phyloP scores from a whole-genome alignment of 2,329 filamentous ascomycete genomes.

The Fusarium mangiferae region DNA sequence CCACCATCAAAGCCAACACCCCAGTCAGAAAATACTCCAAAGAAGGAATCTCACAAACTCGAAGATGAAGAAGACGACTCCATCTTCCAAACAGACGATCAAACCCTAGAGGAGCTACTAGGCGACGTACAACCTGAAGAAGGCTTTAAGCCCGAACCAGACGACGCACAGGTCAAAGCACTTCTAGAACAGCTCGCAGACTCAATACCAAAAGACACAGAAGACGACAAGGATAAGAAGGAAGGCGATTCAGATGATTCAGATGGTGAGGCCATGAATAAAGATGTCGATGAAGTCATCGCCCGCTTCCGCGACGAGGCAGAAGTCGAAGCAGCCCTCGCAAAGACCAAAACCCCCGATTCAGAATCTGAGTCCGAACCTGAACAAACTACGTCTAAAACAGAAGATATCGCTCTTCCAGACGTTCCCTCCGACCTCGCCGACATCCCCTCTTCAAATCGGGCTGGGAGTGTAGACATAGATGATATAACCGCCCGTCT shows the following conservation, averaged over 20 bases:
- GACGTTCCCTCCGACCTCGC: conserved; percentile 57
- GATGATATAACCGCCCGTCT: conserved; percentile 63
- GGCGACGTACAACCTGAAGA: conserved; percentile 54
- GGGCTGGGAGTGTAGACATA: conserved; percentile 44
- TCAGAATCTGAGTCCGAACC: conserved; percentile 19
- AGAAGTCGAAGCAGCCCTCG: conserved; percentile 47
- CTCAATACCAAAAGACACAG: conserved; percentile 46
- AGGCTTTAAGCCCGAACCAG: conserved; percentile 32
- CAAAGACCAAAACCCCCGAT: conserved; percentile 15
- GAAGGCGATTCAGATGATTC: conserved; percentile 54
- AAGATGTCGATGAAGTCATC: conserved; percentile 57
- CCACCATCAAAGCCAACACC: not conserved
- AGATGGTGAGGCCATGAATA: conserved; percentile 61
- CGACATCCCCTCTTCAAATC: conserved; percentile 47
- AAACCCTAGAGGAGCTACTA: conserved; percentile 63
- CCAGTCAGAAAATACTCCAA: not conserved
- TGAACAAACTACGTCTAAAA: conserved; percentile 1
- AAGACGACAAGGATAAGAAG: not conserved
- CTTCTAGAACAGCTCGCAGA: conserved; percentile 52
- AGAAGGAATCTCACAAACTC: not conserved
- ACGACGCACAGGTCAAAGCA: conserved; percentile 49
- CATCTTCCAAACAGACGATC: conserved; percentile 61
- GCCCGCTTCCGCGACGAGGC: conserved; percentile 59
- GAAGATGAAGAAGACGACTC: conserved; percentile 52
- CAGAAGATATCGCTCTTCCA: conserved; percentile 54